These are phyloP conservation scores for Talaromyces sp. DNA, from an alignment of 2,329 filamentous ascomycete species.

Conservation along the genomic window DNA sequence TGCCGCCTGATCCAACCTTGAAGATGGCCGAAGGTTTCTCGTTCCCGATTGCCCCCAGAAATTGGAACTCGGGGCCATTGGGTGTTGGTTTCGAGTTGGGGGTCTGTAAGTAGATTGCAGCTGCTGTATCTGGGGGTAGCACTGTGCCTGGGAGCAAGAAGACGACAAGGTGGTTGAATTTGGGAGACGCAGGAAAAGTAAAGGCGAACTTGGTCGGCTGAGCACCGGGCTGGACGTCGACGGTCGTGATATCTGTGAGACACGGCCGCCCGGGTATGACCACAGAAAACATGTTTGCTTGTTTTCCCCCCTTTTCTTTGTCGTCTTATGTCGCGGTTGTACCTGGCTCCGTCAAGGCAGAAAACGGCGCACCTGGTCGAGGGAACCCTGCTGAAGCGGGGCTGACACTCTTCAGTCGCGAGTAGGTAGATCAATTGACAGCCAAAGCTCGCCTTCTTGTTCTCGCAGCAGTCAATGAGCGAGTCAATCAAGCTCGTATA, in stretches of 20 bases:
- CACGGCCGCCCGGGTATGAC: slow-evolving; percentile 58
- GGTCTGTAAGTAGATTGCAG: slow-evolving; percentile 84
- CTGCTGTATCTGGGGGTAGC: slow-evolving; percentile 71
- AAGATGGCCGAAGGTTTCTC: slow-evolving; percentile 93
- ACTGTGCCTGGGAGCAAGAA: slow-evolving; percentile 76
- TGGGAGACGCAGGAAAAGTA: slow-evolving; percentile 58
- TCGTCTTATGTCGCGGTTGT: background rate
- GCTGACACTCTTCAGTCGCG: background rate
- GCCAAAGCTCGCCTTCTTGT: background rate
- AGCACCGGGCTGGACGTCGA: slow-evolving; percentile 49
- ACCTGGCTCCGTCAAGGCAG: background rate
- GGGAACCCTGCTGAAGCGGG: background rate
- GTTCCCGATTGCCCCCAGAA: slow-evolving; percentile 82
- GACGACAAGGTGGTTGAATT: slow-evolving; percentile 72
- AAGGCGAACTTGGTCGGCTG: slow-evolving; percentile 61
- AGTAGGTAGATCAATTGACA: background rate
- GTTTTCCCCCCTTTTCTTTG: background rate
- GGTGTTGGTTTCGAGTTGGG: slow-evolving; percentile 37
- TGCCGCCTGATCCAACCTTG: slow-evolving; percentile 52
- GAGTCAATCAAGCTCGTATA: background rate
- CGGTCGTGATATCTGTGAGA: slow-evolving; percentile 49
- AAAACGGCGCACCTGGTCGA: background rate
- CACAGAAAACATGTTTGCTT: slow-evolving; percentile 52
- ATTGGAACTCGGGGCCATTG: slow-evolving; percentile 60
- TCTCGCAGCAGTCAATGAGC: background rate